Percentiles rank a stretch among this genome's conserved stretches.
Conservation (phyloP, 1,139 yeast species). For the Suhomyces ambrosiae region DNA sequence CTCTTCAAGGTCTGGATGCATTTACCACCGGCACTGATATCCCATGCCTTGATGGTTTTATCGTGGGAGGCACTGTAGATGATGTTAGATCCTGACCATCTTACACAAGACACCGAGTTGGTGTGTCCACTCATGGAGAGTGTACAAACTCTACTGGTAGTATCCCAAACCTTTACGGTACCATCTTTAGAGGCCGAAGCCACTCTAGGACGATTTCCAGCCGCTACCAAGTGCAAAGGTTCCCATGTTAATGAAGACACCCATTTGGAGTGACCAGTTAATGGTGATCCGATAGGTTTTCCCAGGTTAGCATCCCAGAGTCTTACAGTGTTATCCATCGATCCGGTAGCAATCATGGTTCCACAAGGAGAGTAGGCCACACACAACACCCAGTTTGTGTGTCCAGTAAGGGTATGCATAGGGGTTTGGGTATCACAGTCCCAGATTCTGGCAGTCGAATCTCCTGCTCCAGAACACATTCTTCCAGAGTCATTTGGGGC, state of each 20-base stretch:
- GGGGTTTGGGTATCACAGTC: conserved; percentile 97
- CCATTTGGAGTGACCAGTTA: conserved; percentile 87
- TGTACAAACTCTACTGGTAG: conserved; percentile 66
- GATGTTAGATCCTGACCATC: conserved; percentile 91
- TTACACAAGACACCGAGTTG: conserved; percentile 87
- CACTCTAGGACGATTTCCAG: conserved; percentile 68
- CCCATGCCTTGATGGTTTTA: conserved; percentile 93
- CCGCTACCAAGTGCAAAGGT: conserved; percentile 78
- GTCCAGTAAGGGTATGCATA: conserved; percentile 76
- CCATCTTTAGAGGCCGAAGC: conserved; percentile 94
- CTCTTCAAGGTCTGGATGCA: conserved; percentile 78
- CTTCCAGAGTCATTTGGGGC: conserved; percentile 87
- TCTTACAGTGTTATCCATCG: conserved; percentile 88
- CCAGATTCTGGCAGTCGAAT: conserved; percentile 96
- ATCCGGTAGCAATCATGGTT: conserved; percentile 87
- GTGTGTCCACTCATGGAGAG: conserved; percentile 87
- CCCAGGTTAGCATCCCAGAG: conserved; percentile 82
- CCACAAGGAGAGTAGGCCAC: conserved; percentile 97
- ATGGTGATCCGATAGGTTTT: conserved; percentile 67
- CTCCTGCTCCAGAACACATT: conserved; percentile 97
- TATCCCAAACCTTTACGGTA: conserved; percentile 88
- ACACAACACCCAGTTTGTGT: conserved; percentile 90
- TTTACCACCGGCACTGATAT: conserved; percentile 69
- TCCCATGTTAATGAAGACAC: conserved; percentile 91
- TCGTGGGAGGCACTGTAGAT: conserved; percentile 94